A percentile compares a stretch with the other conserved stretches of the same genome.
phyloP scores from a whole-genome alignment of 371 early-diverging fungal genomes.

The Umbelopsis sp. region DNA sequence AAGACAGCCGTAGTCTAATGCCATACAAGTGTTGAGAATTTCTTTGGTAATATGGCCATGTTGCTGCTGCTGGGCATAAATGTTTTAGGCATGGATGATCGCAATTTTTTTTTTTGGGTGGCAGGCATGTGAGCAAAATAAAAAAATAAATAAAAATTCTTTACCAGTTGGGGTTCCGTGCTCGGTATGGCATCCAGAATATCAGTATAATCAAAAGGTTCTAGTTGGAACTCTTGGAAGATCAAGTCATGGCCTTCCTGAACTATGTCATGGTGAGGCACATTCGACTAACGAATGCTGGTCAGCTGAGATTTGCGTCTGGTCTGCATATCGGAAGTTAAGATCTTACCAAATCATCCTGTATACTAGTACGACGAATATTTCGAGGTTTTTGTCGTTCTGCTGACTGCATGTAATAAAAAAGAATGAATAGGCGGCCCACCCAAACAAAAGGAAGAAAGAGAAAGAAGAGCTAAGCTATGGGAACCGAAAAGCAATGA shows the following conservation, averaged over 20 bases:
- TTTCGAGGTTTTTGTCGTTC: slow-evolving; percentile 13
- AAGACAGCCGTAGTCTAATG: neutral
- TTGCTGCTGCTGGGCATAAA: neutral
- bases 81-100: neutral
- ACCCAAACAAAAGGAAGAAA: neutral
- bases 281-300: neutral
- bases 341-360: neutral
- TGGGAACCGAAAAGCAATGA: neutral
- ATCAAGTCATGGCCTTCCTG: neutral
- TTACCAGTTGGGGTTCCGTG: neutral
- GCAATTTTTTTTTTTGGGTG: neutral
- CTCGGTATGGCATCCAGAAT: neutral
- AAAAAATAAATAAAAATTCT: neutral
- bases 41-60: neutral
- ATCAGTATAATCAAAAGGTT: slow-evolving; percentile 13
- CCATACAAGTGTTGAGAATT: neutral
- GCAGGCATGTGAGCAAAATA: neutral
- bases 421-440: neutral
- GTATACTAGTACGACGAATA: slow-evolving; percentile 6
- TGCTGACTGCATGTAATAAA: slow-evolving; percentile 9
- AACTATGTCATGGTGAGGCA: neutral
- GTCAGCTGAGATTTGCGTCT: too few relatives aligned
- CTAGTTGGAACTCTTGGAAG: neutral
- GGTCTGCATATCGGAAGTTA: neutral
- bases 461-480: slow-evolving; percentile 2